Conservation (phyloP, 78 protist genomes). For the Dictyostelium firmibasis region DNA sequence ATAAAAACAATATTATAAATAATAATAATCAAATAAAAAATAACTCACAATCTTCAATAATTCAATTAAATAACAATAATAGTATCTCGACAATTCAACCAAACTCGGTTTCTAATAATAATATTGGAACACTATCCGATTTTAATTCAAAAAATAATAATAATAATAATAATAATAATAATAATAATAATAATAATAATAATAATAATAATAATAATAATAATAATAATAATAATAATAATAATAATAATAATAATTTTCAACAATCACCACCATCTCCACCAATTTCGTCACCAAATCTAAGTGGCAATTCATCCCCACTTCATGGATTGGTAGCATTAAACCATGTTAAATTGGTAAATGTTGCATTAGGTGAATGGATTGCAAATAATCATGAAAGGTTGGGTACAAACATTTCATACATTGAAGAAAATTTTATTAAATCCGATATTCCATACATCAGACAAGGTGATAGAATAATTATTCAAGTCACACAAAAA, state of each 20-base stretch:
- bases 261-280: background rate
- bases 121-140: background rate
- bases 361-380: conserved; percentile 54
- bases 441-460: conserved; percentile 45
- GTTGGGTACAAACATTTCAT: conserved; percentile 6
- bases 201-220: background rate
- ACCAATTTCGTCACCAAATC: background rate
- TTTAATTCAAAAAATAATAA: background rate
- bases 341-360: conserved; percentile 55
- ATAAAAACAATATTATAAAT: background rate
- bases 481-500: background rate
- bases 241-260: background rate
- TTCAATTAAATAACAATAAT: background rate
- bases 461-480: conserved; percentile 28
- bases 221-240: background rate
- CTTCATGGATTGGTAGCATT: conserved; percentile 64
- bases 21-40: background rate
- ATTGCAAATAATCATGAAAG: conserved; percentile 62
- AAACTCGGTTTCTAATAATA: background rate
- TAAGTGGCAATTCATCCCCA: background rate
- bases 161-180: background rate
- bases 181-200: background rate
- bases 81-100: background rate
- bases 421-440: conserved; percentile 28
- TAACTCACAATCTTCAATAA: background rate